Evolutionary conservation across 2,329 filamentous ascomycete species (phyloP), one percentile per base, ranked within the genome.

Genomic region (Cladosporium sp.): DNA sequence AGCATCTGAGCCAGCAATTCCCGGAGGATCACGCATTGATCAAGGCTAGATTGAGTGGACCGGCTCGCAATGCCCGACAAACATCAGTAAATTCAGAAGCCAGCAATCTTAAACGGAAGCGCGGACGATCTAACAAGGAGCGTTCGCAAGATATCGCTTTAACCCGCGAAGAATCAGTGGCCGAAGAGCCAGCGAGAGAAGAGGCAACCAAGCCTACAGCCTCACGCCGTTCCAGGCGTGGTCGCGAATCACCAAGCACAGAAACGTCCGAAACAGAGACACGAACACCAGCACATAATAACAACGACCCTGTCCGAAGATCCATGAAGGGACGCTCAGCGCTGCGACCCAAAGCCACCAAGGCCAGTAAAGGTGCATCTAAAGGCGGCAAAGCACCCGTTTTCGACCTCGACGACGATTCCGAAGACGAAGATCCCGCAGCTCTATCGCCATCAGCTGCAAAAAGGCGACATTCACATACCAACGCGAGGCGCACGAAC

Each of bases 1-100:
- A 78, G 55, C 76, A 80, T 55, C 73, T 83, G 47, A 76, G 74
- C 63, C 71, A 72, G 38, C 75, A 72, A 26, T 81, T 78, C 66
- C 76, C 80, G 8, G 63, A 72, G 12, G 69, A 70, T 24, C 67
- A 68, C 30, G 66, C 64, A 8, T 36, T 65, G 51, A 47, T 72
- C 32, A 59, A 65, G 49, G 12, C 51, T 36, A 61, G 70, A 59
- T 18, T 69, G 59, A 60, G 32, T 24, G 72, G 70, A 21, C 51
- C 47, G n/a, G 58, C 55, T 28, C 36, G 38, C 18, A 26, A 51
- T 44, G 59, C 64, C 41, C 44, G 66, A 36, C 68, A 70, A 12
- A 58, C 51, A 26, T 71, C 70, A 12, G 57, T 61, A 12, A 67
- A 67, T 12, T 64, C 66, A 15, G 55, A 59, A 52, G 63, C 5